Evolutionary conservation across 331 rosid species (phyloP).

Genomic region (Malus hybrid): DNA sequence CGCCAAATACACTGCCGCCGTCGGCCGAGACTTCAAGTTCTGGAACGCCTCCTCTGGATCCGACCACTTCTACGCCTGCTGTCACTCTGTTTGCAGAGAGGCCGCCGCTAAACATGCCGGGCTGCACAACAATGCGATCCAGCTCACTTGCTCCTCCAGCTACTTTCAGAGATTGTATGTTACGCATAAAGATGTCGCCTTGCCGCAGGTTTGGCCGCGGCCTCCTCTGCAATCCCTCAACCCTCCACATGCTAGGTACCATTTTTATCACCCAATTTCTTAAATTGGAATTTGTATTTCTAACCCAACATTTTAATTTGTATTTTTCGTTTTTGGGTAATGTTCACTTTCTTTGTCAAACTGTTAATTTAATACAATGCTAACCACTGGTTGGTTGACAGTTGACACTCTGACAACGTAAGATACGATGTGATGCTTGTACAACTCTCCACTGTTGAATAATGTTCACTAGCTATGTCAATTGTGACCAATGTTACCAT

Average conservation of each 20-base stretch:
- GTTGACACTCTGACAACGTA: too few species aligned
- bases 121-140: constrained; percentile 23
- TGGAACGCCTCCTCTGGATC: constrained; percentile 26
- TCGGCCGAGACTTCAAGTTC: constrained; percentile 1
- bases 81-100: constrained; percentile 31
- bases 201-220: constrained; percentile 34
- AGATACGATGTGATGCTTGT: too few species aligned
- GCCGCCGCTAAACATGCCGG: constrained; percentile 5
- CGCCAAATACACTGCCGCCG: not conserved
- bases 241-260: constrained; percentile 17
- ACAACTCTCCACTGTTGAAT: too few species aligned
- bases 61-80: constrained; percentile 25
- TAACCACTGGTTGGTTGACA: too few species aligned
- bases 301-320: not conserved
- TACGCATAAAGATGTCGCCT: constrained; percentile 20
- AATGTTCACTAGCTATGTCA: too few species aligned
- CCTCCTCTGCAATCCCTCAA: constrained; percentile 6
- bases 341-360: not conserved
- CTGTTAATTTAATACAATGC: too few species aligned
- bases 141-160: constrained; percentile 32
- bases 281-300: not conserved
- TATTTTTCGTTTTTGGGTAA: not conserved
- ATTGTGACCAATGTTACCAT: too few species aligned
- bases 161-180: constrained; percentile 21
- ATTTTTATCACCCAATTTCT: too few species aligned